A percentile compares a stretch with the other conserved stretches of the same genome.
Evolutionary conservation across 2,329 filamentous ascomycete genomes (phyloP).

Genomic region (Colletotrichum sp.): DNA sequence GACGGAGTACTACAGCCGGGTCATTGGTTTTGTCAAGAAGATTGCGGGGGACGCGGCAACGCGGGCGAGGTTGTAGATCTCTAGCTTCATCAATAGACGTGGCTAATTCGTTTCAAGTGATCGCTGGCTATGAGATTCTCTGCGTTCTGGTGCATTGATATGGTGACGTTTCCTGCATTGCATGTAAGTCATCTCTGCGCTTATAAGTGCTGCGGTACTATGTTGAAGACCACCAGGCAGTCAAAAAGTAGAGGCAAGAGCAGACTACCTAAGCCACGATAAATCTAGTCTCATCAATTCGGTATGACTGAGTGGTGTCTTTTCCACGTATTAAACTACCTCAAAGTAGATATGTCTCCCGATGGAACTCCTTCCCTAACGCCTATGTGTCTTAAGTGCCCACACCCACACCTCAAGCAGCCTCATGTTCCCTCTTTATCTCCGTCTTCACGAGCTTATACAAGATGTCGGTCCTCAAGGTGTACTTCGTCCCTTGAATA

Average conservation of each 20-base stretch:
- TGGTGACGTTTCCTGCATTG: too few species aligned
- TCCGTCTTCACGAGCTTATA: slow-evolving; percentile 33
- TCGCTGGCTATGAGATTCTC: too few species aligned
- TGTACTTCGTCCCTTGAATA: slow-evolving; percentile 57
- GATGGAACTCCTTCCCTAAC: too few species aligned
- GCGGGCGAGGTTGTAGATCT: neutral
- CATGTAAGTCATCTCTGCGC: neutral
- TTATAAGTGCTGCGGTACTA: neutral
- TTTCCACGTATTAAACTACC: neutral
- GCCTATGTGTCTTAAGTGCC: neutral
- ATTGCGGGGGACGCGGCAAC: neutral
- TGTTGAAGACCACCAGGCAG: too few species aligned
- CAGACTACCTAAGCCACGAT: too few species aligned
- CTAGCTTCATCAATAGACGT: neutral
- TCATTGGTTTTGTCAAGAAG: slow-evolving; percentile 22
- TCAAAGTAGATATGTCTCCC: neutral
- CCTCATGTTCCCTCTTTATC: neutral
- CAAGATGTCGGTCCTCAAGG: slow-evolving; percentile 60
- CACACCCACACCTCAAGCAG: neutral
- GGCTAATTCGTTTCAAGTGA: neutral
- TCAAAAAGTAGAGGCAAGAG: too few species aligned
- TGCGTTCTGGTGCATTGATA: too few species aligned
- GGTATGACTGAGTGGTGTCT: neutral
- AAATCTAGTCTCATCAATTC: neutral
- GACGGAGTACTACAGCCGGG: slow-evolving; percentile 22